Percentiles rank a stretch among this genome's conserved stretches.
Conservation (phyloP, 2,329 filamentous ascomycete genomes). For the Claviceps sorghi region DNA sequence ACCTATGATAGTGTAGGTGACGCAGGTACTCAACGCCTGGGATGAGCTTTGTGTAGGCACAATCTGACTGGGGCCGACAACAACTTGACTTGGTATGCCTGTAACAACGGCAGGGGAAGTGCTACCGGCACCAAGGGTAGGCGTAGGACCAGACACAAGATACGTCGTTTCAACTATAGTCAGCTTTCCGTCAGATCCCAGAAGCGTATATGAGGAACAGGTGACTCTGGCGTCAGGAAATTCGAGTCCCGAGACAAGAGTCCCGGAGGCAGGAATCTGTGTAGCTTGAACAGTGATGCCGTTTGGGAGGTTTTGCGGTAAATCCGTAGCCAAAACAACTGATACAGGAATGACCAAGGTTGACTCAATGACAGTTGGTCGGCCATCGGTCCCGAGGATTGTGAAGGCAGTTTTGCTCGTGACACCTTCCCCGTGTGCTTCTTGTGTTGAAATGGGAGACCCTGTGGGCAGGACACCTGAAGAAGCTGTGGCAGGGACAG, state of each 20-base stretch:
- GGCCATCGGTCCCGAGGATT: constrained; percentile 18
- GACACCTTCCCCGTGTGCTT: constrained; percentile 4
- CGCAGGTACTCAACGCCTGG: constrained; percentile 15
- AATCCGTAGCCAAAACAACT: constrained; percentile 5
- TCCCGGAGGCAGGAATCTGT: constrained; percentile 1
- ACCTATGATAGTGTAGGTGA: constrained; percentile 16
- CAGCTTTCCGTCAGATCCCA: constrained; percentile 15
- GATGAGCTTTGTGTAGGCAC: background rate
- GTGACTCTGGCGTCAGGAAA: constrained; percentile 10
- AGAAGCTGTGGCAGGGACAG: constrained; percentile 2
- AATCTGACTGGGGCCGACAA: constrained; percentile 4
- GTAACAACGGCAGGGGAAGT: constrained; percentile 11
- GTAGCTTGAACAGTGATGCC: constrained; percentile 5
- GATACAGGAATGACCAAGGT: constrained; percentile 16
- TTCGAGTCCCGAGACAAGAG: constrained; percentile 6
- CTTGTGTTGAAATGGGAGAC: constrained; percentile 1
- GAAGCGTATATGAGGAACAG: constrained; percentile 16
- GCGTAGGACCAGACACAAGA: constrained; percentile 9
- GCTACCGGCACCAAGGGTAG: constrained; percentile 3
- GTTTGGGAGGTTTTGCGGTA: constrained; percentile 5
- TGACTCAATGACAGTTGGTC: constrained; percentile 21
- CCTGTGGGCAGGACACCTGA: constrained; percentile 3
- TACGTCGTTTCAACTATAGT: constrained; percentile 16
- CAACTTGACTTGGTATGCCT: constrained; percentile 11
- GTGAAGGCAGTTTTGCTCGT: constrained; percentile 12